Evolutionary conservation across 1,139 yeast species (phyloP).

Genomic region (Yamadazyma membranifaciens): DNA sequence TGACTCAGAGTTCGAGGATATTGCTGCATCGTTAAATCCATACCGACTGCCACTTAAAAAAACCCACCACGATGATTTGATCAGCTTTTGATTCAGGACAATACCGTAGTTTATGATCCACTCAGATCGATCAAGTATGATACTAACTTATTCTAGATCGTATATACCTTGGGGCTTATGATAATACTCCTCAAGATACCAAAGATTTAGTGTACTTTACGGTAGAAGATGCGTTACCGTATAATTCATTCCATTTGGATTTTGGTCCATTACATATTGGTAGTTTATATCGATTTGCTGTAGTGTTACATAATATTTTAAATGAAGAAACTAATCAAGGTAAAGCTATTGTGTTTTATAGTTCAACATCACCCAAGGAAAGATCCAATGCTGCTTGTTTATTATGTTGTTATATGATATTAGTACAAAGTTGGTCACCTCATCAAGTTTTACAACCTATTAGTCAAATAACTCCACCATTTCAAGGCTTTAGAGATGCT

Average conservation of each 20-base stretch:
- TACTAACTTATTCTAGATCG: conserved; percentile 52
- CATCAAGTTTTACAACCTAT: conserved; percentile 95
- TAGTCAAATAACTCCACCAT: conserved; percentile 89
- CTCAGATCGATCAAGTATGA: background rate
- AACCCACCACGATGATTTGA: too few species aligned
- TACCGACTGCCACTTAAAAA: too few species aligned
- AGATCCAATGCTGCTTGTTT: conserved; percentile 94
- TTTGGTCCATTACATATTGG: conserved; percentile 96
- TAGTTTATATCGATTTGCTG: conserved; percentile 91
- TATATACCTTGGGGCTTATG: conserved; percentile 88
- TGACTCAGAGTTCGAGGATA: background rate
- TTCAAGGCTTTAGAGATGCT: conserved; percentile 94
- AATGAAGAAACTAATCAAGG: conserved; percentile 83
- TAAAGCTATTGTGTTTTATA: conserved; percentile 87
- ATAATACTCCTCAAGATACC: conserved; percentile 74
- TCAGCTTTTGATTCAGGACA: too few species aligned
- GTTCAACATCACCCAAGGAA: conserved; percentile 75
- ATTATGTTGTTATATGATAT: conserved; percentile 89
- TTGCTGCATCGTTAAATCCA: too few species aligned
- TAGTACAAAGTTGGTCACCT: conserved; percentile 97
- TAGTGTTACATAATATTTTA: conserved; percentile 83
- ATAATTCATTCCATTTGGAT: conserved; percentile 90
- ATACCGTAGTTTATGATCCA: too few species aligned
- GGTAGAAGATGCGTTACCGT: conserved; percentile 86
- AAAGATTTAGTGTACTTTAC: conserved; percentile 81